Evolutionary conservation across 345 rosid genomes (phyloP), one percentile per base, ranked within the genome.

Genomic region (Fremontodendron californicum): DNA sequence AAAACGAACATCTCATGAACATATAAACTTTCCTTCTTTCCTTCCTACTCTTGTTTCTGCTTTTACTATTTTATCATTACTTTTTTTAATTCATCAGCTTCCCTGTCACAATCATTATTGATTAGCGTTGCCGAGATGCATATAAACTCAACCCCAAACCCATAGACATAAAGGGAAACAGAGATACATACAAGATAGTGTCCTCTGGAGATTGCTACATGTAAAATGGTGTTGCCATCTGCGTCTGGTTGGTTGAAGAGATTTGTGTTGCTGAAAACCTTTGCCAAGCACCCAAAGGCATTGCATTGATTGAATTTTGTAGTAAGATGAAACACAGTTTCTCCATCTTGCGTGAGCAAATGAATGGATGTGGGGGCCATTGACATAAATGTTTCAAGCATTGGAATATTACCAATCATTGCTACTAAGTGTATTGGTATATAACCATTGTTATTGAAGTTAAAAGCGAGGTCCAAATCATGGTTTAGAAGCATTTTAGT

Each of bases 351-450:
- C 0, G 63, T 43, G 48, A 43, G 52, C 71, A 11, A 66, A 18
- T 66, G 55, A 58, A 79, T 52, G 9, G 69, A 51, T 5, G 49
- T 12, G 1, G 40, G 78, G 43, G 74, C 67, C 35, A 51, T 29
- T 40, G 45, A 39, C 35, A 79, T 21, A 37, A 79, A 74, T 42
- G 55, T 74, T 39, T 48, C 1, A 9, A 74, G 74, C 39, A 67
- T 74, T n/a, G 35, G 6, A 29, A 13, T 25, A 15, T 74, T 46
- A 19, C 52, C 75, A 7, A 65, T 79, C 74, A 74, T 55, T 6
- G 69, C 81, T 13, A 70, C 81, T 33, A 66, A 31, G 42, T 74
- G 78, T 40, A 74, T 16, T 9, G 75, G 75, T 6, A 70, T 74
- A 27, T 67, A 25, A 21, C 69, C 78, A 43, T 11, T 8, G 35